Evolutionary conservation across 257 asterid genomes (phyloP), one percentile per base, ranked within the genome.

Genomic region (Schizonepeta tenuifolia): DNA sequence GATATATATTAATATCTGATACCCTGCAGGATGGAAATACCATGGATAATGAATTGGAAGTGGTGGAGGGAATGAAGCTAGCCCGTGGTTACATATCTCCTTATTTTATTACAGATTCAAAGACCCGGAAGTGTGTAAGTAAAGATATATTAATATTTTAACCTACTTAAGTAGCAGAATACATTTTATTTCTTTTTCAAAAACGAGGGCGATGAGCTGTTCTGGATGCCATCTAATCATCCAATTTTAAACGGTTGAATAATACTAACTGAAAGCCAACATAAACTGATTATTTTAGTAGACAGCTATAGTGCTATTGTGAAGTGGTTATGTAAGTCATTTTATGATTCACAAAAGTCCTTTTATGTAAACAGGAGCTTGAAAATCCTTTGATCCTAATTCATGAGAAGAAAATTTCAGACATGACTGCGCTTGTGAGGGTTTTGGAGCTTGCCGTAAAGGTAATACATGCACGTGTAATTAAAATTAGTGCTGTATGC

Each of bases 51-150:
- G 97, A 88, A 77, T 84, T 92, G 87, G 97, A 92, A 70, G 98
- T 90, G 83, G 98, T 88, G 77, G 98, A 92, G 81, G 98, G 98
- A 71, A 92, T 92, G 98, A 90, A 90, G 88, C 89, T 92, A 70
- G 80, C 88, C 55, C 96, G 97, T 24, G 98, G 98, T 74, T 92
- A 83, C 80, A 88, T 90, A 74, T 92, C 98, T 74, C 98, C 98
- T 51, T 88, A 92, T 81, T 92, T 92, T 71, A 83, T 87, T 71
- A 88, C 98, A 14, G 89, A 92, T 44, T 69, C 24, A 49, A 87
- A 88, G 86, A 84, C 95, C 64, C 91, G 83, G 67, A 90, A 70
- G 78, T 90, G 98, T 81, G 98, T 92, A 86, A 62, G 98, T 75
- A 77, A 57, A 73, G 18, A 51, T 78, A 28, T 36, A 66, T 55